phyloP scores from a whole-genome alignment of 306 rosid species.

The Heteromeles arbutifolia region DNA sequence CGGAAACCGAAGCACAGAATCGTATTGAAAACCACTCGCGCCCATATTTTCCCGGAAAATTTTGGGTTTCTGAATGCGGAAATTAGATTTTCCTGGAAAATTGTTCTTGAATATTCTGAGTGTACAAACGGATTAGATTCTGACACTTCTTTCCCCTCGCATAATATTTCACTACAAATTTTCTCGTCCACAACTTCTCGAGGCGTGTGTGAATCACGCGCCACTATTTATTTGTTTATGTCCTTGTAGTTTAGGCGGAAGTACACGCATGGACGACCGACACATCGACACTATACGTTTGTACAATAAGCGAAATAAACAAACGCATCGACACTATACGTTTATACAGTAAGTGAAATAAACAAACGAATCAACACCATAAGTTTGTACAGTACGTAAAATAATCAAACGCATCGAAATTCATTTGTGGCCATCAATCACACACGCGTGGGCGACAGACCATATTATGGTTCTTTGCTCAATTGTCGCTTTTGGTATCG shows the following conservation, averaged over 20 bases:
- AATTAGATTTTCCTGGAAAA: background rate
- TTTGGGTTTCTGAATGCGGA: slow-evolving; percentile 1
- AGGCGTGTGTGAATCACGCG: slow-evolving; percentile 23
- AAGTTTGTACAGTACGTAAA: no score
- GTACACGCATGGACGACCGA: no score
- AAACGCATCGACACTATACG: no score
- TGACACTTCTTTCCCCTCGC: background rate
- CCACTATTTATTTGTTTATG: background rate
- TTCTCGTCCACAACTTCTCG: slow-evolving; percentile 28
- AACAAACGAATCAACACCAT: no score
- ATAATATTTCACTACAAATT: background rate
- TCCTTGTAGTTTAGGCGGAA: no score
- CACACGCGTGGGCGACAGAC: fast-evolving
- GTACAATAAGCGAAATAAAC: no score
- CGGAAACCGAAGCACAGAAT: slow-evolving; percentile 26
- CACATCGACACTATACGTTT: no score
- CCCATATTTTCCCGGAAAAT: slow-evolving; percentile 30
- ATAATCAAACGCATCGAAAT: no score
- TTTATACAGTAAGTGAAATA: no score
- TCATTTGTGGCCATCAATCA: no score
- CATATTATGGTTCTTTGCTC: no score
- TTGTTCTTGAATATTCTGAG: background rate
- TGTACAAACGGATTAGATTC: background rate
- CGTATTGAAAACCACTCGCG: slow-evolving; percentile 16
- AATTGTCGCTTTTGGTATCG: no score